phyloP scores from a whole-genome alignment of 768 basidiomycete species.

The Leucogyrophana mollusca region DNA sequence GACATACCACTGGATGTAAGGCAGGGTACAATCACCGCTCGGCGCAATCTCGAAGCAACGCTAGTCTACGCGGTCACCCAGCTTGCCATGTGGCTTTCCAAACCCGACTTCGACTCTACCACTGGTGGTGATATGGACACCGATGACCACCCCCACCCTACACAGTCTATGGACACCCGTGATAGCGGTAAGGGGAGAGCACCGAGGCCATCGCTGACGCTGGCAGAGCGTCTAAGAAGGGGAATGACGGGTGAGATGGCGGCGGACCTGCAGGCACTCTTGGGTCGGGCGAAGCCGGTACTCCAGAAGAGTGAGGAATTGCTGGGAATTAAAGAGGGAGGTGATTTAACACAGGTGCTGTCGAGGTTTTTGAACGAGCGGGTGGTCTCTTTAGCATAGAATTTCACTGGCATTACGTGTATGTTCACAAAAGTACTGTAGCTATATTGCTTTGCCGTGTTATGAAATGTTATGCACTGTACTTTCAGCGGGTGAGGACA shows the following conservation, averaged over 20 bases:
- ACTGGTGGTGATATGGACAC: conserved; percentile 39
- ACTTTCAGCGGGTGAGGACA: conserved; percentile 57
- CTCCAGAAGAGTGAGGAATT: conserved; percentile 57
- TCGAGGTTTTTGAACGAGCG: conserved; percentile 65
- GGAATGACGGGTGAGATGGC: conserved; percentile 84
- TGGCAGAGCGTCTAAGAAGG: conserved; percentile 66
- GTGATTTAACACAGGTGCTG: conserved; percentile 63
- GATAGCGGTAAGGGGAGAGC: conserved; percentile 37
- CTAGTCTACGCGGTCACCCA: conserved; percentile 74
- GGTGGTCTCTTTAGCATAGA: conserved; percentile 33
- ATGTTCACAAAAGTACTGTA: conserved; percentile 16
- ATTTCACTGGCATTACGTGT: background rate
- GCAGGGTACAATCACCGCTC: conserved; percentile 54
- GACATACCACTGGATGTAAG: conserved; percentile 45
- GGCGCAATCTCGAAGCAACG: conserved; percentile 65
- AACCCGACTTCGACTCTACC: conserved; percentile 56
- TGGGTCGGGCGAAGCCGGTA: conserved; percentile 64
- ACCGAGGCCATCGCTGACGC: conserved; percentile 44
- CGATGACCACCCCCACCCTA: conserved; percentile 34
- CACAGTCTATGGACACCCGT: conserved; percentile 10
- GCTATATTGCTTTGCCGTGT: background rate
- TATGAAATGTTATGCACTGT: background rate
- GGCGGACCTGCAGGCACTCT: conserved; percentile 61
- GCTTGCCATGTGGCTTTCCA: conserved; percentile 75
- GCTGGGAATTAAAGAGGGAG: conserved; percentile 36